Conservation (phyloP, 2,329 filamentous ascomycete species). For the Penicillium sp. region DNA sequence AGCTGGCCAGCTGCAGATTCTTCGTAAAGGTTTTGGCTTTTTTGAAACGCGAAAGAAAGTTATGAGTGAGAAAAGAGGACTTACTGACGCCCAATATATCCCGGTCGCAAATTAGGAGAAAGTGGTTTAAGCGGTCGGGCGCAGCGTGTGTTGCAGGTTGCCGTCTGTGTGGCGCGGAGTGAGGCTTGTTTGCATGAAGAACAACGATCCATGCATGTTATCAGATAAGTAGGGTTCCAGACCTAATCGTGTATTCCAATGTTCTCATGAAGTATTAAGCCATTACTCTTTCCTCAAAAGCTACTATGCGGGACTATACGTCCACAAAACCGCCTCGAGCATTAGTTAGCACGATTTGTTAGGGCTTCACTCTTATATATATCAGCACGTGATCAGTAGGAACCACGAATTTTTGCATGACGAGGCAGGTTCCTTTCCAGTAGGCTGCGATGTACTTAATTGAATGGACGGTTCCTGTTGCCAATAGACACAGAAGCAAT, state of each 20-base stretch:
- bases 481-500: background rate
- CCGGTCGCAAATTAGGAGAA: background rate
- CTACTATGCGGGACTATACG: background rate
- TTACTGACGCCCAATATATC: too few relatives aligned
- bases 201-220: background rate
- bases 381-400: background rate
- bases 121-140: background rate
- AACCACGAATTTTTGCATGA: background rate
- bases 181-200: background rate
- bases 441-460: background rate
- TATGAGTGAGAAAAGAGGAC: background rate
- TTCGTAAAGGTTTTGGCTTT: background rate
- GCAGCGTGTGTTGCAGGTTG: background rate
- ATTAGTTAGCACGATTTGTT: conserved; percentile 4
- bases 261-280: accelerated
- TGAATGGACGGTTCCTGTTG: background rate
- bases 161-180: background rate
- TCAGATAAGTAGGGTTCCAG: background rate
- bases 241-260: background rate
- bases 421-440: background rate
- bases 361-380: conserved; percentile 3
- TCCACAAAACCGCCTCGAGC: background rate
- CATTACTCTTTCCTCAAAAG: accelerated
- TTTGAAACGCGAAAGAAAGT: background rate
- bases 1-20: background rate